A percentile compares a stretch with the other conserved stretches of the same genome.
These are phyloP conservation scores for Ascochyta viciae-villosae DNA, from an alignment of 2,329 filamentous ascomycete species.

Conservation along the genomic window DNA sequence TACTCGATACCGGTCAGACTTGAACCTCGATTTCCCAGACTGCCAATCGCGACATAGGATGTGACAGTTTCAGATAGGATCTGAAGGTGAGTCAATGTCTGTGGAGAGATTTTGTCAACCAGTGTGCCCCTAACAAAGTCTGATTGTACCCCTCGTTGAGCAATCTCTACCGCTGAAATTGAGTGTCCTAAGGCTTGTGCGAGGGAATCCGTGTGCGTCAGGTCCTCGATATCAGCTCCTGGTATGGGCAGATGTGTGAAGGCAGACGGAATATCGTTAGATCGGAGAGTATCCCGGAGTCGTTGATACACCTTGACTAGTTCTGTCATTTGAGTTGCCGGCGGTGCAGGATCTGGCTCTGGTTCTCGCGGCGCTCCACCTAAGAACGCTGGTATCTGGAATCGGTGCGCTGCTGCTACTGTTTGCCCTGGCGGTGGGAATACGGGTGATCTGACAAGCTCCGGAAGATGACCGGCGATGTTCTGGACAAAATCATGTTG, in stretches of 20 bases:
- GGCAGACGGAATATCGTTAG: conserved; percentile 58
- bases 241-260: conserved; percentile 54
- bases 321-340: conserved; percentile 49
- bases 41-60: conserved; percentile 81
- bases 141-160: conserved; percentile 83
- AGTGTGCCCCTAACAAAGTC: conserved; percentile 73
- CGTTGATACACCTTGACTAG: conserved; percentile 64
- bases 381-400: conserved; percentile 43
- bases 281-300: conserved; percentile 61
- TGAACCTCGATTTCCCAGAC: conserved; percentile 66
- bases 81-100: conserved; percentile 83
- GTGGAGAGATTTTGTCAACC: conserved; percentile 82
- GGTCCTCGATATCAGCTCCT: conserved; percentile 52
- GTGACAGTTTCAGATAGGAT: conserved; percentile 87
- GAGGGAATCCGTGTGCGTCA: conserved; percentile 64
- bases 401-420: conserved; percentile 33
- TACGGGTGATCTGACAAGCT: conserved; percentile 37
- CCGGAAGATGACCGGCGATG: conserved; percentile 52
- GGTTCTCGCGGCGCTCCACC: conserved; percentile 17
- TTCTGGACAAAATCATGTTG: conserved; percentile 58
- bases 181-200: conserved; percentile 78
- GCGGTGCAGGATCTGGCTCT: conserved; percentile 2
- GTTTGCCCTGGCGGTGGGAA: conserved; percentile 22
- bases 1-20: conserved; percentile 73
- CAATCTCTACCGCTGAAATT: conserved; percentile 87